These are phyloP conservation scores for Endoconidiophora polonica DNA, from an alignment of 2,329 filamentous ascomycete species.

Conservation along the genomic window DNA sequence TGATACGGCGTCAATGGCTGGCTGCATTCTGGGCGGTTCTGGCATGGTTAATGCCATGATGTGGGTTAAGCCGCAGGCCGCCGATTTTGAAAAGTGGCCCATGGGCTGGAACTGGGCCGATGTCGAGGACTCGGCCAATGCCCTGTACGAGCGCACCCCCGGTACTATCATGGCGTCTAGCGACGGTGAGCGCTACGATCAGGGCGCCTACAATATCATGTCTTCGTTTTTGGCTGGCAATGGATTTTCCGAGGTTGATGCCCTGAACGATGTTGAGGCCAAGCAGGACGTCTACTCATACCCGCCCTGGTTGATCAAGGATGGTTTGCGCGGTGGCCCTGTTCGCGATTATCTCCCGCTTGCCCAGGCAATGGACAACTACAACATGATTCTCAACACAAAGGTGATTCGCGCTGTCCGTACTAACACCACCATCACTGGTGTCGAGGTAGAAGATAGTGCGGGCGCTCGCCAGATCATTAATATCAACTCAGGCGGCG, in stretches of 20 bases:
- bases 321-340: conserved; percentile 52
- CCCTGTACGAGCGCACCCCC: conserved; percentile 53
- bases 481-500: conserved; percentile 27
- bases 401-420: conserved; percentile 51
- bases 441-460: conserved; percentile 45
- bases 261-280: conserved; percentile 38
- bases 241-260: conserved; percentile 43
- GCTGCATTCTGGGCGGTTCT: conserved; percentile 52
- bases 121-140: conserved; percentile 38
- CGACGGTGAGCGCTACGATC: conserved; percentile 49
- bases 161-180: conserved; percentile 48
- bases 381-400: conserved; percentile 49
- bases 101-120: conserved; percentile 51
- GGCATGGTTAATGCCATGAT: conserved; percentile 51
- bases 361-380: conserved; percentile 42
- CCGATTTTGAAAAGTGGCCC: conserved; percentile 61
- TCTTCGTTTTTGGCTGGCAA: conserved; percentile 39
- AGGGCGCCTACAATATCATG: conserved; percentile 48
- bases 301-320: conserved; percentile 48
- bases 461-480: conserved; percentile 30
- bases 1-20: conserved; percentile 56
- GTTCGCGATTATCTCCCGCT: conserved; percentile 53
- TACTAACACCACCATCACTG: conserved; percentile 42
- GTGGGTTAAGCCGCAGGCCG: conserved; percentile 43
- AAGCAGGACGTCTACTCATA: conserved; percentile 51